A percentile compares a stretch with the other conserved stretches of the same genome.
Conservation (phyloP, 139 green algal species). For the Gonium pectorale region DNA sequence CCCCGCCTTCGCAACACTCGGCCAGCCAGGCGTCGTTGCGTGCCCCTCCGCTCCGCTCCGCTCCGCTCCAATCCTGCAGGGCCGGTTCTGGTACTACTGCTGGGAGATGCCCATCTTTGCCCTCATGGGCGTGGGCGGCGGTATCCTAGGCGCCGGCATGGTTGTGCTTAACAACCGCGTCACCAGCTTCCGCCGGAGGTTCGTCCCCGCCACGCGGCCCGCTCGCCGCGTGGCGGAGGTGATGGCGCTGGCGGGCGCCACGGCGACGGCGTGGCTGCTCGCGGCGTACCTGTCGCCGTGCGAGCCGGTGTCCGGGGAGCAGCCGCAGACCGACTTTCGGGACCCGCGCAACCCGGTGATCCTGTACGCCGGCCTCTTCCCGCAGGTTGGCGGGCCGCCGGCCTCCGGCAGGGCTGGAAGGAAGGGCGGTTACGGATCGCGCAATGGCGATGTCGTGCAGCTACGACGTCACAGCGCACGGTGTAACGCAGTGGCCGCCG, state of each 20-base stretch:
- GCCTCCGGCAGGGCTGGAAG: too few species aligned
- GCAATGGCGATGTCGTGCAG: too few species aligned
- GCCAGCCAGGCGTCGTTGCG: too few species aligned
- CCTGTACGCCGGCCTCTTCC: constrained; percentile 11
- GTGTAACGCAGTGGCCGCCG: too few species aligned
- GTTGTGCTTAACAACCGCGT: constrained; percentile 53
- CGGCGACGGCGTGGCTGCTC: constrained; percentile 67
- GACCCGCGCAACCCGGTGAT: background rate
- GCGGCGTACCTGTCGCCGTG: constrained; percentile 64
- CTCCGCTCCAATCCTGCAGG: background rate
- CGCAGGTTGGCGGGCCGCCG: constrained; percentile 22
- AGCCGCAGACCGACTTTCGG: background rate
- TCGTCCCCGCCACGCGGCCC: constrained; percentile 49
- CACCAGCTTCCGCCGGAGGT: constrained; percentile 46
- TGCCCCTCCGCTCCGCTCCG: too few species aligned
- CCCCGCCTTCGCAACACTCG: too few species aligned
- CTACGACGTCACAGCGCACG: too few species aligned
- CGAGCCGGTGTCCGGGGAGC: background rate
- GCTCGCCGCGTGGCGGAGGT: constrained; percentile 66
- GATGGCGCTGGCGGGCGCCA: constrained; percentile 62
- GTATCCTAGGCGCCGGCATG: constrained; percentile 63
- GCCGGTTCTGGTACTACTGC: constrained; percentile 19
- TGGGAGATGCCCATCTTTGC: constrained; percentile 59
- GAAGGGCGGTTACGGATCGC: too few species aligned
- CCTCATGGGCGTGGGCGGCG: constrained; percentile 64